These are phyloP conservation scores for Backusella westeae DNA, from an alignment of 192 early-diverging fungal genomes.

Conservation along the genomic window DNA sequence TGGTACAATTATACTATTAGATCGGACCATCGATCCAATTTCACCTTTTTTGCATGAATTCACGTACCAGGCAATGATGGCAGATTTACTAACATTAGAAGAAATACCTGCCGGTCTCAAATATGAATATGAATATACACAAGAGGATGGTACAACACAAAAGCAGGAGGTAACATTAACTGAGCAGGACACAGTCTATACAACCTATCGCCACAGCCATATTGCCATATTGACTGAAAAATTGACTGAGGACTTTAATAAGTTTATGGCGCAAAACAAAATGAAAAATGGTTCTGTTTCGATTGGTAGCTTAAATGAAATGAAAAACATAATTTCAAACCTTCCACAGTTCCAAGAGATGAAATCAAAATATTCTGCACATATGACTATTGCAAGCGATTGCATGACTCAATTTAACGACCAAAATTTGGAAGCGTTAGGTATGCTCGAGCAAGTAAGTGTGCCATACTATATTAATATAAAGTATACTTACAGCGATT, in stretches of 20 bases:
- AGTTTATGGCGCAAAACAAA: slow-evolving; percentile 79
- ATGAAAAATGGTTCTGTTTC: slow-evolving; percentile 37
- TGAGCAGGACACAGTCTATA: slow-evolving; percentile 78
- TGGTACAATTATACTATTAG: slow-evolving; percentile 84
- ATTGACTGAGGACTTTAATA: slow-evolving; percentile 71
- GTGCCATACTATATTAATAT: not conserved
- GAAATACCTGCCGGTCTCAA: slow-evolving; percentile 56
- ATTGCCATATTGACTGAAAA: slow-evolving; percentile 77
- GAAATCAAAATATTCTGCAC: slow-evolving; percentile 78
- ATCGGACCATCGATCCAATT: slow-evolving; percentile 88
- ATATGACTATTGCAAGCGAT: slow-evolving; percentile 84
- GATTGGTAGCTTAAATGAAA: slow-evolving; percentile 61
- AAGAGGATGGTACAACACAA: slow-evolving; percentile 41
- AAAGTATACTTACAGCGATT: not conserved
- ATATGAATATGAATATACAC: slow-evolving; percentile 56
- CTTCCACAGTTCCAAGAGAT: slow-evolving; percentile 87
- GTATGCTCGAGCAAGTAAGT: slow-evolving; percentile 73
- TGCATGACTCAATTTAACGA: slow-evolving; percentile 76
- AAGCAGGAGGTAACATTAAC: slow-evolving; percentile 58
- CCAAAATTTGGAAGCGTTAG: slow-evolving; percentile 64
- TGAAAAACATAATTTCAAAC: slow-evolving; percentile 83
- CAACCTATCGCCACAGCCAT: slow-evolving; percentile 75
- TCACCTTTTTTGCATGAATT: slow-evolving; percentile 97
- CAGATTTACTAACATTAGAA: slow-evolving; percentile 78
- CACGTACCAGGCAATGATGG: slow-evolving; percentile 98